Evolutionary conservation across 139 green algal genomes (phyloP).

Genomic region (Raphidocelis subcapitata): DNA sequence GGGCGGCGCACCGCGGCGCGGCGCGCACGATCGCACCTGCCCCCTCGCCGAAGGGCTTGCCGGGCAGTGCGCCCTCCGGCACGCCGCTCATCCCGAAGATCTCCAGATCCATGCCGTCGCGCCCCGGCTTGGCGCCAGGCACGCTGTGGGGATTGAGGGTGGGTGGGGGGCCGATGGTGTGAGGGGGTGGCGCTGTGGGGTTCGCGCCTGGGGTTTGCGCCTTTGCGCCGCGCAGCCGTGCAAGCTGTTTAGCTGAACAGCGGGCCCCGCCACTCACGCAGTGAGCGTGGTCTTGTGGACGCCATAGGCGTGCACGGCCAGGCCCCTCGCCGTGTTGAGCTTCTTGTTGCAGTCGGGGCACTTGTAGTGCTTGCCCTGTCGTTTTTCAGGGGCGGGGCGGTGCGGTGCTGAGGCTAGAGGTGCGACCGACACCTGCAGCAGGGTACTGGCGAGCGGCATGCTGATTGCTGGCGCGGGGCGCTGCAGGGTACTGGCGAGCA

Average conservation of each 20-base stretch:
- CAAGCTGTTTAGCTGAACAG: not conserved
- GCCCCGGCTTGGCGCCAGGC: conserved; percentile 64
- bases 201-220: not conserved
- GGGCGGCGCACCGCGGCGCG: no score
- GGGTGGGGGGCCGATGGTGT: not conserved
- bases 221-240: not conserved
- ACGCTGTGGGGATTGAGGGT: conserved; percentile 38
- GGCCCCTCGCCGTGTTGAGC: conserved; percentile 73
- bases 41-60: conserved; percentile 29
- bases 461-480: no score
- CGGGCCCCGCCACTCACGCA: conserved; percentile 36
- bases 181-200: not conserved
- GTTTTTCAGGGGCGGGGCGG: not conserved
- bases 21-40: no score
- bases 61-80: conserved; percentile 60
- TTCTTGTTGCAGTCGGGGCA: conserved; percentile 72
- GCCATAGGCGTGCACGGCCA: conserved; percentile 84
- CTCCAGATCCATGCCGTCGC: conserved; percentile 79
- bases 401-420: not conserved
- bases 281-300: conserved; percentile 84
- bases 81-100: conserved; percentile 94
- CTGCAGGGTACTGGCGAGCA: no score
- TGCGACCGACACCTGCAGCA: no score
- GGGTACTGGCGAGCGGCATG: no score
- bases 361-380: conserved; percentile 84